Base-by-base conservation (phyloP, 495 filamentous ascomycete species). In the Paragyromitra xinjiangensis region DNA sequence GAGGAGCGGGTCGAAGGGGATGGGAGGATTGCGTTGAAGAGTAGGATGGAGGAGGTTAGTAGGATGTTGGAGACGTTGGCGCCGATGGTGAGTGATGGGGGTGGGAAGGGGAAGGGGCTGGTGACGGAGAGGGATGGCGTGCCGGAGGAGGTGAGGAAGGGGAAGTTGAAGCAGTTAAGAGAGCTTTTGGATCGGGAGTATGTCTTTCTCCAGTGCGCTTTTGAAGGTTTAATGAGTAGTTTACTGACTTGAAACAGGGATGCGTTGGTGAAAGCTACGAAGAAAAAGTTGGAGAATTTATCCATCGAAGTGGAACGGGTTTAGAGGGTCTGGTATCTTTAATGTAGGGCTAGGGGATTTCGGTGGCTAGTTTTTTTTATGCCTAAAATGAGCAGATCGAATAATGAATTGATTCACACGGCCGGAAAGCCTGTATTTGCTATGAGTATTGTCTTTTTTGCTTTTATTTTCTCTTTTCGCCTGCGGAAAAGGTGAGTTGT, bases 161-260 rank as follows among this genome's bases (percentile, higher is more conserved):
- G 73, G 48, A 82, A 80, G 19, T 40, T 82, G 63, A 77, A 70
- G 29, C 34, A 73, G 19, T 73, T 82, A 40, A 80, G 44, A n/a
- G 81, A 78, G 45, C 9, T 81, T 12, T 29, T 81, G 53, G 70
- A 71, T 12, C 78, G 78, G 29, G 80, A 82, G 81, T 82, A 80
- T 69, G 80, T 80, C 50, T 37, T 70, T 74, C 69, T 56, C 11
- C 29, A 39, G 11, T 34, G 3, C 9, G 64, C 6, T 19, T 34
- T 66, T 39, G 8, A 16, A 19, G 37, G 16, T 37, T n/a, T 16
- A 2, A 16, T 9, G 24, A 19, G 48, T 22, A 8, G 19, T 64
- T 50, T 24, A 48, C 80, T 81, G 48, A 78, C 29, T 56, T 65
- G 34, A 37, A 37, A 51, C 34, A 81, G 80, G 79, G 80, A 76